A percentile compares a stretch with the other conserved stretches of the same genome.
Conservation (phyloP, 78 protist genomes). For the slime mould (Dictyostelium discoideum) region DNA sequence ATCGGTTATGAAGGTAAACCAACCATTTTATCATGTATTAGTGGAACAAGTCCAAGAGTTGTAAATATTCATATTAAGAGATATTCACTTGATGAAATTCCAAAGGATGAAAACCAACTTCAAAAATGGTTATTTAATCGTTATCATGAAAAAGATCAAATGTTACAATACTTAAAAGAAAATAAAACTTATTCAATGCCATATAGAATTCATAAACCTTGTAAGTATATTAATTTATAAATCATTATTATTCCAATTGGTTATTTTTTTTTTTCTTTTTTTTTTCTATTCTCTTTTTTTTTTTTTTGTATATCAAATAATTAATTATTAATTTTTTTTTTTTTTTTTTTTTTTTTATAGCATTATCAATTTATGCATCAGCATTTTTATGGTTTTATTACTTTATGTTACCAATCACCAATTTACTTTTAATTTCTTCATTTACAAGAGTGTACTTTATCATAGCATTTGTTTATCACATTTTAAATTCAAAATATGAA, state of each 20-base stretch:
- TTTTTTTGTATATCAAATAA: too few relatives aligned
- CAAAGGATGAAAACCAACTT: constrained; percentile 26
- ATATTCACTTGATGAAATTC: constrained; percentile 23
- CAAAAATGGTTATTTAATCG: constrained; percentile 52
- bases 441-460: neutral
- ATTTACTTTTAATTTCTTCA: neutral
- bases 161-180: constrained; percentile 25
- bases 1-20: constrained; percentile 67
- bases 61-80: constrained; percentile 37
- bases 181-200: neutral
- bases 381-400: neutral
- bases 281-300: too few relatives aligned
- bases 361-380: neutral
- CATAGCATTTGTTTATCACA: neutral
- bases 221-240: neutral
- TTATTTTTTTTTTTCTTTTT: too few relatives aligned
- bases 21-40: constrained; percentile 31
- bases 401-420: neutral
- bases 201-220: neutral
- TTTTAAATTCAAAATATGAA: constrained; percentile 9
- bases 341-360: neutral
- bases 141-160: constrained; percentile 41
- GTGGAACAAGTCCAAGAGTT: constrained; percentile 40
- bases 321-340: neutral
- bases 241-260: too few relatives aligned